Evolutionary conservation across 345 rosid genomes (phyloP).

Genomic region (Citrus australasica): DNA sequence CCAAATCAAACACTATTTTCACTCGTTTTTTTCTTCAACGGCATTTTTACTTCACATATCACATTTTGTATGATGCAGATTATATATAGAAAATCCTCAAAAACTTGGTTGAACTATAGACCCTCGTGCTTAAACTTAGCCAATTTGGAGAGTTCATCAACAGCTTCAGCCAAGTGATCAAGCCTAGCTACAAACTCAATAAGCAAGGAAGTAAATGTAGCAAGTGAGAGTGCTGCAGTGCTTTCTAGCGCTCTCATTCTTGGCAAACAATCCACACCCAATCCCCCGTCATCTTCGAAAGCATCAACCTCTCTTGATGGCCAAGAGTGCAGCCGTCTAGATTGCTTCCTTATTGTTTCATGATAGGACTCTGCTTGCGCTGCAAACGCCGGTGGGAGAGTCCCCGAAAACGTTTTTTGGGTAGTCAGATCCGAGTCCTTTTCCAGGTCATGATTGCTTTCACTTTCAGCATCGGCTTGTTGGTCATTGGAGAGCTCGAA

Average conservation of each 20-base stretch:
- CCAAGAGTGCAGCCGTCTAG: constrained; percentile 54
- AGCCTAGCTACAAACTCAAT: constrained; percentile 64
- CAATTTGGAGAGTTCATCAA: constrained; percentile 48
- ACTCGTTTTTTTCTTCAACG: neutral
- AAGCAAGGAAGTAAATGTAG: constrained; percentile 55
- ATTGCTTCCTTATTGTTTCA: constrained; percentile 57
- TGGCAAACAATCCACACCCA: constrained; percentile 24
- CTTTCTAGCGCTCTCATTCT: constrained; percentile 55
- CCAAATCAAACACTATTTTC: neutral
- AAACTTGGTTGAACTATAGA: constrained; percentile 9
- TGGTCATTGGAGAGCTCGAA: constrained; percentile 9
- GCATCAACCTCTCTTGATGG: constrained; percentile 57
- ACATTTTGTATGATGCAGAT: neutral
- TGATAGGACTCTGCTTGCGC: constrained; percentile 38
- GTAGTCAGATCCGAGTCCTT: neutral
- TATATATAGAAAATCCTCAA: neutral
- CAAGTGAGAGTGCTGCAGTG: constrained; percentile 58
- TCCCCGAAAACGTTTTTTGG: constrained; percentile 1
- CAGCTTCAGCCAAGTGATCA: constrained; percentile 62
- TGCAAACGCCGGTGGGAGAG: neutral
- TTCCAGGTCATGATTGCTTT: constrained; percentile 5
- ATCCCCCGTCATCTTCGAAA: constrained; percentile 46
- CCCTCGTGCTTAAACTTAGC: constrained; percentile 46
- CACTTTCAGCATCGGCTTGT: constrained; percentile 14
- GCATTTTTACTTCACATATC: neutral